phyloP scores from a whole-genome alignment of 768 basidiomycete genomes.

The Kwoniella mangroviensis region DNA sequence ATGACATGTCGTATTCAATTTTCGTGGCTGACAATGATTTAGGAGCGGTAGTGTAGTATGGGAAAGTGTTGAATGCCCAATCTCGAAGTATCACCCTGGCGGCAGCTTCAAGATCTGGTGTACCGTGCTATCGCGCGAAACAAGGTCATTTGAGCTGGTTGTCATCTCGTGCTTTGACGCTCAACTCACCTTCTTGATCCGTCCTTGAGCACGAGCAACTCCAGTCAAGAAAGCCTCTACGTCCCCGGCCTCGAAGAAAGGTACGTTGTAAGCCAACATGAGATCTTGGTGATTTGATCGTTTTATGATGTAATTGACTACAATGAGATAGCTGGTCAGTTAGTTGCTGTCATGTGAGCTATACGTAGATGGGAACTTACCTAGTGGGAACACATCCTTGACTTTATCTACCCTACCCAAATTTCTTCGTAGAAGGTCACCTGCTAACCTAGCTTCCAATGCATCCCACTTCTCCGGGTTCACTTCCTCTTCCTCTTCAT shows the following conservation, averaged over 20 bases:
- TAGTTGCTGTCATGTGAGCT: neutral
- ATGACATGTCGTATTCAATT: conserved; percentile 58
- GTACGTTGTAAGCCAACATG: conserved; percentile 84
- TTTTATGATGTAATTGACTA: conserved; percentile 72
- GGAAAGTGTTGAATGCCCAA: conserved; percentile 77
- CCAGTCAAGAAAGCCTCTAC: conserved; percentile 73
- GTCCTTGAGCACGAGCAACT: conserved; percentile 73
- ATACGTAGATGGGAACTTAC: conserved; percentile 60
- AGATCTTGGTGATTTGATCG: conserved; percentile 77
- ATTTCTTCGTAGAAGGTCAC: conserved; percentile 77
- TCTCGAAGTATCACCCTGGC: conserved; percentile 80
- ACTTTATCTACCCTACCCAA: conserved; percentile 81
- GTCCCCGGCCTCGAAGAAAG: conserved; percentile 75
- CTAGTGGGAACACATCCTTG: conserved; percentile 74
- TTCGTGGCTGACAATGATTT: conserved; percentile 57
- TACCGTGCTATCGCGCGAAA: conserved; percentile 65
- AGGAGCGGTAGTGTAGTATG: conserved; percentile 71
- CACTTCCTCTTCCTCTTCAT: conserved; percentile 43
- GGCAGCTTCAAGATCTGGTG: conserved; percentile 72
- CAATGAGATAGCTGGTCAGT: conserved; percentile 7
- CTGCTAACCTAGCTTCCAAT: conserved; percentile 58
- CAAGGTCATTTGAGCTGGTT: conserved; percentile 28
- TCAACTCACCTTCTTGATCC: conserved; percentile 74
- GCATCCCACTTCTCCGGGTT: conserved; percentile 52
- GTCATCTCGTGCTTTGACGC: neutral